Conservation (phyloP, 1,139 yeast species). For the Nakaseomyces kungkrabaensis region DNA sequence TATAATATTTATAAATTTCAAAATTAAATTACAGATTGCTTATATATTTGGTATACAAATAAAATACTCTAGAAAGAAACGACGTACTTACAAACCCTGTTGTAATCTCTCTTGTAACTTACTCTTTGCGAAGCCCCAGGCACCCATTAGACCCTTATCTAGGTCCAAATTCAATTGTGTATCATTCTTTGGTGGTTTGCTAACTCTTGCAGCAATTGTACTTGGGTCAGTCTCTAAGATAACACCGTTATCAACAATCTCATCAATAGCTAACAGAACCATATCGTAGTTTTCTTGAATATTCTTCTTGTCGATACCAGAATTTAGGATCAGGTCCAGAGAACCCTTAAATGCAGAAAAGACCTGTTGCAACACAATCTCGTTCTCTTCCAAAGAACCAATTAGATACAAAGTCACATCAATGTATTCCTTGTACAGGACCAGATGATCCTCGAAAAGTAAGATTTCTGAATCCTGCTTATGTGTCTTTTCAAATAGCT, state of each 20-base stretch:
- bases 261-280: constrained; percentile 80
- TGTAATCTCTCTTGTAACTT: constrained; percentile 80
- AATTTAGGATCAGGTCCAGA: constrained; percentile 63
- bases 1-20: not conserved
- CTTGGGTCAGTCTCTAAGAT: constrained; percentile 84
- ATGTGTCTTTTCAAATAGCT: constrained; percentile 61
- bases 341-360: constrained; percentile 74
- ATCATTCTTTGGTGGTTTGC: constrained; percentile 67
- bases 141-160: constrained; percentile 81
- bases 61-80: not conserved
- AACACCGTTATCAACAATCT: constrained; percentile 84
- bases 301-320: constrained; percentile 68
- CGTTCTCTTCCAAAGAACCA: constrained; percentile 78
- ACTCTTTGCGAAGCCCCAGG: constrained; percentile 83
- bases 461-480: constrained; percentile 75
- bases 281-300: constrained; percentile 78
- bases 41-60: not conserved
- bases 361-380: constrained; percentile 67
- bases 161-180: constrained; percentile 63
- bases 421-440: constrained; percentile 71
- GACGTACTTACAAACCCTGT: constrained; percentile 38
- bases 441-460: constrained; percentile 66
- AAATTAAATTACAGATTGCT: too few relatives aligned
- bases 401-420: constrained; percentile 66
- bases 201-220: constrained; percentile 79